Conservation (phyloP, 805 yeast species). For the Sporopachydermia lactativora region DNA sequence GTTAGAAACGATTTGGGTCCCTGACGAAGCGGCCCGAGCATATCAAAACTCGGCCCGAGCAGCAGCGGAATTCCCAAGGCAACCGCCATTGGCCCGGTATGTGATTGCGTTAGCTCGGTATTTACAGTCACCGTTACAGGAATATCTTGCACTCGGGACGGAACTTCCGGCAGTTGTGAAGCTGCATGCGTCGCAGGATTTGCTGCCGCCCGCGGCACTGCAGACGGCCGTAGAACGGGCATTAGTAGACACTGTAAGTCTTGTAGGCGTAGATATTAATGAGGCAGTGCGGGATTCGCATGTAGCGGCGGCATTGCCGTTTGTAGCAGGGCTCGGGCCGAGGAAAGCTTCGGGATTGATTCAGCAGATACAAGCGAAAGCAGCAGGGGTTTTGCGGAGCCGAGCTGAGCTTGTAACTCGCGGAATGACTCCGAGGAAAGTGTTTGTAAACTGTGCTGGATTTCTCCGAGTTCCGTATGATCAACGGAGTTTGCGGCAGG, state of each 20-base stretch:
- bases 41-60: conserved; percentile 74
- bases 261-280: conserved; percentile 89
- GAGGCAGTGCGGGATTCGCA: conserved; percentile 72
- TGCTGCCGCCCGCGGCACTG: conserved; percentile 51
- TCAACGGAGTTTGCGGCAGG: conserved; percentile 38
- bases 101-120: conserved; percentile 85
- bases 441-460: conserved; percentile 86
- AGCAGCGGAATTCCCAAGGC: conserved; percentile 65
- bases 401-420: conserved; percentile 77
- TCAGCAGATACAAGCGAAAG: conserved; percentile 59
- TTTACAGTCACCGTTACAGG: conserved; percentile 84
- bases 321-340: conserved; percentile 86
- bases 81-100: conserved; percentile 66
- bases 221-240: conserved; percentile 59
- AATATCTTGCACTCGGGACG: conserved; percentile 70
- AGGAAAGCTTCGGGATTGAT: conserved; percentile 83
- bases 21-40: conserved; percentile 85
- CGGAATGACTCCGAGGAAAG: conserved; percentile 61
- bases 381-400: conserved; percentile 51
- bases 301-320: conserved; percentile 57
- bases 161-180: conserved; percentile 52
- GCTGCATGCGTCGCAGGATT: conserved; percentile 52
- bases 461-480: conserved; percentile 69
- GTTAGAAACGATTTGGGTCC: conserved; percentile 47
- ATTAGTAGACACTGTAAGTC: conserved; percentile 78